phyloP scores from a whole-genome alignment of 495 filamentous ascomycete genomes.

The Talaromyces trachyspermus region DNA sequence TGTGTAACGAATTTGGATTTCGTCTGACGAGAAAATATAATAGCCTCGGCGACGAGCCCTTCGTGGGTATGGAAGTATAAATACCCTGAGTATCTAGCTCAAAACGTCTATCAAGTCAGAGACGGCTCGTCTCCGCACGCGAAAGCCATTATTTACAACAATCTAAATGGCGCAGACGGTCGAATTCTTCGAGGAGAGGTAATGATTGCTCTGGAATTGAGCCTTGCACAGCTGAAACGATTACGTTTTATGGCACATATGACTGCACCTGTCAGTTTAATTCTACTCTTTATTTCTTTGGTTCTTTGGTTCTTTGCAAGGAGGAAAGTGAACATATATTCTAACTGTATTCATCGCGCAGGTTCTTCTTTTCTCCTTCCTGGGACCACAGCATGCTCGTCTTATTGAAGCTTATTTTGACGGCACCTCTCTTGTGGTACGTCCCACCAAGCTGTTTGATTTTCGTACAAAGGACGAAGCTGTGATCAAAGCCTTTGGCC shows the following conservation, averaged over 20 bases:
- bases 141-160: conserved; percentile 13
- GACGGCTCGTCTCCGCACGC: conserved; percentile 8
- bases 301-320: neutral
- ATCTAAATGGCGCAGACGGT: conserved; percentile 7
- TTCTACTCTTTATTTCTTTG: neutral
- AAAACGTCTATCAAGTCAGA: neutral
- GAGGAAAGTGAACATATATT: neutral
- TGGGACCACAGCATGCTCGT: conserved; percentile 8
- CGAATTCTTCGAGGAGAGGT: conserved; percentile 8
- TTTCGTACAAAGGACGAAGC: conserved; percentile 8
- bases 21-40: neutral
- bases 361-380: neutral
- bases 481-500: conserved; percentile 12
- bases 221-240: conserved; percentile 10
- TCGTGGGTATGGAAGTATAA: neutral
- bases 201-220: conserved; percentile 9
- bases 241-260: conserved; percentile 9
- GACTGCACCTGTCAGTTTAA: conserved; percentile 6
- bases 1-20: neutral
- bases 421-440: conserved; percentile 10
- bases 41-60: neutral
- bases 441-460: conserved; percentile 11
- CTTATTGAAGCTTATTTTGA: conserved; percentile 15
- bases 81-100: neutral
- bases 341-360: neutral